Percentiles rank a stretch among this genome's conserved stretches.
Conservation (phyloP, 805 yeast species). For the Ogataea thermomethanolica region DNA sequence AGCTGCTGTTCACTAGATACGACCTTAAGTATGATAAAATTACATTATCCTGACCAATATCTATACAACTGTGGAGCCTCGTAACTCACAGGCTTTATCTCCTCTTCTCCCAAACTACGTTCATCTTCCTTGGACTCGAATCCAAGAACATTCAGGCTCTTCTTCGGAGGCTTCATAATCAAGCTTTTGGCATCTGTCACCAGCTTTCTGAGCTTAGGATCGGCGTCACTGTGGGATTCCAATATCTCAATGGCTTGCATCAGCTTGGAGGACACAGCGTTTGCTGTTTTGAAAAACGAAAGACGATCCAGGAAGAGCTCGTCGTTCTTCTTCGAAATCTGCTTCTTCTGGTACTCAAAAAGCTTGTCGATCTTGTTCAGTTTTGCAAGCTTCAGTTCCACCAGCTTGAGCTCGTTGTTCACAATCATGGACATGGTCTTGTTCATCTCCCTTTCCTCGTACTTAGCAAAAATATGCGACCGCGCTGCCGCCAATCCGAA, state of each 20-base stretch:
- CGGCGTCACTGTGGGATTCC: constrained; percentile 8
- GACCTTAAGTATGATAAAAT: constrained; percentile 10
- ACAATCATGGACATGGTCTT: constrained; percentile 53
- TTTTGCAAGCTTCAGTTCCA: constrained; percentile 60
- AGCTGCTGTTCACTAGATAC: constrained; percentile 46
- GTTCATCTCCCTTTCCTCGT: constrained; percentile 76
- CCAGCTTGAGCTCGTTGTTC: constrained; percentile 58
- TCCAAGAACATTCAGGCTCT: constrained; percentile 31
- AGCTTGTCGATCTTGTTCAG: constrained; percentile 61
- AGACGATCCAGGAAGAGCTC: constrained; percentile 63
- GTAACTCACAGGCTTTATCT: constrained; percentile 52
- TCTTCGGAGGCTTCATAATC: constrained; percentile 31
- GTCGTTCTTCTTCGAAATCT: constrained; percentile 59
- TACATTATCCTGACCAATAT: constrained; percentile 54
- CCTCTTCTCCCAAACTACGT: constrained; percentile 30
- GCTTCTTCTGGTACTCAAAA: constrained; percentile 60
- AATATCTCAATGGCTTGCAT: constrained; percentile 33
- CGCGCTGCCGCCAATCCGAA: constrained; percentile 76
- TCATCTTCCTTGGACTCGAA: constrained; percentile 24
- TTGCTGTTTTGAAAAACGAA: constrained; percentile 59
- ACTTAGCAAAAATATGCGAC: constrained; percentile 72
- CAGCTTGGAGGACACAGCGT: constrained; percentile 46
- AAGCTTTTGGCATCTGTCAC: constrained; percentile 29
- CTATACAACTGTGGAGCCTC: constrained; percentile 62
- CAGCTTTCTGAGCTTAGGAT: constrained; percentile 21